Base-by-base conservation (phyloP, 73 alveolate genomes). In the Tetrahymena malaccensis region DNA sequence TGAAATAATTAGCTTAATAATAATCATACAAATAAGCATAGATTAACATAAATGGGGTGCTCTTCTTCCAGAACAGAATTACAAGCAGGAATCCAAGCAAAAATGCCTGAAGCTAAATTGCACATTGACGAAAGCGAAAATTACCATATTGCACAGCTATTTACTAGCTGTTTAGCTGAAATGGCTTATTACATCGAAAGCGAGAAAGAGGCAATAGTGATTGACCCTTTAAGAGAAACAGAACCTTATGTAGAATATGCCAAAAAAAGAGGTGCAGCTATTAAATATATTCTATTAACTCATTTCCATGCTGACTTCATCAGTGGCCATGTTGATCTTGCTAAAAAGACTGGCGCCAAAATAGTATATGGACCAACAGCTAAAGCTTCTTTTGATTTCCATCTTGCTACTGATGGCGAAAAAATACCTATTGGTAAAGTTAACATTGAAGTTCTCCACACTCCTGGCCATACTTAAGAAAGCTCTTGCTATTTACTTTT, bases 391-490 rank as follows among this genome's bases (percentile, higher is more conserved):
- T 95, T 93, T 57, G 85, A 50, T n/a, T 55, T 94, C 94, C 84
- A 43, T 44, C 50, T 55, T 11, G 85, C 94, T 16, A 25, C 70
- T 12, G 97, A 95, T 94, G 96, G 93, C 21, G 96, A 95, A 35
- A 55, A 40, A 34, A 33, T 95, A 9, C 84, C 95, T 33, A 6
- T 95, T 11, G 97, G 97, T 35, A 44, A 25, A 15, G 33, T 93
- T 27, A 16, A 11, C 34, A 89, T 95, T 57, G 93, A 94, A 44
- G 97, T 85, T 12, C 96, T 96, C n/a, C 97, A 96, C 55, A 97
- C 98, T 37, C 98, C 98, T 84, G 98, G 98, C 13, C 98, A 97
- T 85, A 97, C 98, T 19, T 43, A 85, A 55, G 99, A 98, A 56
- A 94, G 98, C 11, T 43, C 97, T 56, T 97, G 97, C 84, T 98